These are phyloP conservation scores for Aspergillus nidulans DNA, from an alignment of 495 filamentous ascomycete species.

Conservation along the genomic window DNA sequence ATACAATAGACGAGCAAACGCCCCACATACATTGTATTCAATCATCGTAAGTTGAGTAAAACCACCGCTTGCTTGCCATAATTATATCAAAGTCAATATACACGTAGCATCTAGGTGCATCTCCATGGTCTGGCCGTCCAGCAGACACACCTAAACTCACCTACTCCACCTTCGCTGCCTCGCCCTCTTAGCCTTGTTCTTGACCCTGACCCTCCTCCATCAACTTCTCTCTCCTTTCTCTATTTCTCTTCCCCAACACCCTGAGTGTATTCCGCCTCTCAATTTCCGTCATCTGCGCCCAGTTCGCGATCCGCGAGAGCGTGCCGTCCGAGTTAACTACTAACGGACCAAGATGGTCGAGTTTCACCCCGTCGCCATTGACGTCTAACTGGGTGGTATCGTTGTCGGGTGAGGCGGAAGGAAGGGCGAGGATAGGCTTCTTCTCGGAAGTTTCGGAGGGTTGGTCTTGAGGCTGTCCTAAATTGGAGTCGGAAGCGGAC, in stretches of 20 bases:
- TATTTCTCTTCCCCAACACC: slow-evolving; percentile 60
- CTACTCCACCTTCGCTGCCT: not conserved
- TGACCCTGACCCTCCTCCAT: slow-evolving; percentile 20
- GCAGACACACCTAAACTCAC: not conserved
- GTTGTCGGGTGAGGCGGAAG: slow-evolving; percentile 16
- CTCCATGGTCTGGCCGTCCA: not conserved
- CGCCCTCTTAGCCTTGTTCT: not conserved
- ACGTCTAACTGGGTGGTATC: slow-evolving; percentile 38
- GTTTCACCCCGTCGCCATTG: slow-evolving; percentile 41
- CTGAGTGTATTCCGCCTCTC: slow-evolving; percentile 59
- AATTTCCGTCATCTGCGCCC: slow-evolving; percentile 60
- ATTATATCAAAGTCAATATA: not conserved
- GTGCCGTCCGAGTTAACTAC: slow-evolving; percentile 66
- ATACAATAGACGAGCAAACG: slow-evolving; percentile 1
- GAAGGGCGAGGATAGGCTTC: slow-evolving; percentile 28
- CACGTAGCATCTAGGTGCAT: not conserved
- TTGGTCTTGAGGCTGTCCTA: not conserved
- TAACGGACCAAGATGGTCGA: slow-evolving; percentile 61
- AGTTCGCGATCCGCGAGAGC: slow-evolving; percentile 61
- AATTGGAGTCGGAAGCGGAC: not conserved
- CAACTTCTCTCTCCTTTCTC: slow-evolving; percentile 53
- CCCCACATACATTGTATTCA: not conserved
- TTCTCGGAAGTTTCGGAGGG: slow-evolving; percentile 6
- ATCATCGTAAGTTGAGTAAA: not conserved
- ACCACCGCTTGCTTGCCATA: not conserved